Percentiles rank a stretch among this genome's conserved stretches.
phyloP scores from a whole-genome alignment of 371 early-diverging fungal species.

The Lichtheimia ramosa region DNA sequence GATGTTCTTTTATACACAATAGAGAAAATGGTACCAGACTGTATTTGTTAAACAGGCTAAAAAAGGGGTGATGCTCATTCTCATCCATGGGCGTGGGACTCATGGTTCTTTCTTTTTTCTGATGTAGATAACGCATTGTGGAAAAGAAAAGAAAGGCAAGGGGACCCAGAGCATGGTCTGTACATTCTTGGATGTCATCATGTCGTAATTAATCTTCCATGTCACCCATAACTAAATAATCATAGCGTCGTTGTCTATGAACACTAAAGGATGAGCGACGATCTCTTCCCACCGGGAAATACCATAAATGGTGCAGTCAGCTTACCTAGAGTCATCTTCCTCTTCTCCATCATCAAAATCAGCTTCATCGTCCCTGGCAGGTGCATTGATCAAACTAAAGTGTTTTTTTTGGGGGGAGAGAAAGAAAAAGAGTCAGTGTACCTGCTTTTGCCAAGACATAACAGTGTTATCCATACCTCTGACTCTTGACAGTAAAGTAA shows the following conservation, averaged over 20 bases:
- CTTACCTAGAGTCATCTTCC: not conserved
- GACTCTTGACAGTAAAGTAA: constrained; percentile 84
- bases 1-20: constrained; percentile 5
- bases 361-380: constrained; percentile 1
- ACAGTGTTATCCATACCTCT: constrained; percentile 60
- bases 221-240: constrained; percentile 44
- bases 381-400: not conserved
- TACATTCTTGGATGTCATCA: constrained; percentile 6
- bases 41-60: too few species aligned
- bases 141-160: not conserved
- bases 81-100: constrained; percentile 6
- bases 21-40: not conserved
- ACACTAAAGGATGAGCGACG: constrained; percentile 3
- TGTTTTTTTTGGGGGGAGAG: too few species aligned
- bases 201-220: constrained; percentile 32
- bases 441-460: too few species aligned
- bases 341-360: constrained; percentile 7
- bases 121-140: not conserved
- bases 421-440: too few species aligned
- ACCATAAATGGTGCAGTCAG: not conserved
- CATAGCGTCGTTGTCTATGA: constrained; percentile 27
- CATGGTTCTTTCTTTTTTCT: not conserved
- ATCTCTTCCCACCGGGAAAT: constrained; percentile 3
- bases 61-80: too few species aligned
- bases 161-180: not conserved